phyloP scores from a whole-genome alignment of 768 basidiomycete species.

The Naganishia randhawae region DNA sequence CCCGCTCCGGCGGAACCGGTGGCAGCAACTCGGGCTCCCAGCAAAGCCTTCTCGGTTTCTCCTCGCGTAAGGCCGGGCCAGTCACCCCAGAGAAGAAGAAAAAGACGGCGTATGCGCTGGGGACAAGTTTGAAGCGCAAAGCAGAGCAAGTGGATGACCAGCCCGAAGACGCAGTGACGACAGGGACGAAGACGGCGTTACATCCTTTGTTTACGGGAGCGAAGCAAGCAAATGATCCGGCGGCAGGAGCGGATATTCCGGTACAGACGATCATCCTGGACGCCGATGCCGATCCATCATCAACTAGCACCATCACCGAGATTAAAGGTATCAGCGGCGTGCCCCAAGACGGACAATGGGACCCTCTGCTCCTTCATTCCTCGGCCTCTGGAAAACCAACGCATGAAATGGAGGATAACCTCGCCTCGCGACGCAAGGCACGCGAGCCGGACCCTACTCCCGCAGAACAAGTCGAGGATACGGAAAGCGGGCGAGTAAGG shows the following conservation, averaged over 20 bases:
- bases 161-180: neutral
- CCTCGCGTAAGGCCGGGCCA: conserved; percentile 1
- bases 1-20: neutral
- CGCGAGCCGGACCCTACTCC: neutral
- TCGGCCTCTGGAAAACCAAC: conserved; percentile 9
- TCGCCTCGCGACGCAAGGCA: neutral
- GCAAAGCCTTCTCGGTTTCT: conserved; percentile 7
- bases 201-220: neutral
- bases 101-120: neutral
- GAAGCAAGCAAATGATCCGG: too few species aligned
- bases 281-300: too few species aligned
- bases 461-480: neutral
- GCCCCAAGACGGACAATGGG: neutral
- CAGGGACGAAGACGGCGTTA: neutral
- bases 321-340: conserved; percentile 5
- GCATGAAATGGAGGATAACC: conserved; percentile 22
- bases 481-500: neutral
- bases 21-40: neutral
- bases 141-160: neutral
- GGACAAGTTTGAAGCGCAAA: neutral
- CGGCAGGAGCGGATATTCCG: too few species aligned
- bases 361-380: neutral
- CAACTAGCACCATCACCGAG: neutral
- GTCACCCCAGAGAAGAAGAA: conserved; percentile 20
- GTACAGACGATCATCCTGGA: too few species aligned